phyloP scores from a whole-genome alignment of 2,329 filamentous ascomycete genomes.

The Scytalidium lignicola region DNA sequence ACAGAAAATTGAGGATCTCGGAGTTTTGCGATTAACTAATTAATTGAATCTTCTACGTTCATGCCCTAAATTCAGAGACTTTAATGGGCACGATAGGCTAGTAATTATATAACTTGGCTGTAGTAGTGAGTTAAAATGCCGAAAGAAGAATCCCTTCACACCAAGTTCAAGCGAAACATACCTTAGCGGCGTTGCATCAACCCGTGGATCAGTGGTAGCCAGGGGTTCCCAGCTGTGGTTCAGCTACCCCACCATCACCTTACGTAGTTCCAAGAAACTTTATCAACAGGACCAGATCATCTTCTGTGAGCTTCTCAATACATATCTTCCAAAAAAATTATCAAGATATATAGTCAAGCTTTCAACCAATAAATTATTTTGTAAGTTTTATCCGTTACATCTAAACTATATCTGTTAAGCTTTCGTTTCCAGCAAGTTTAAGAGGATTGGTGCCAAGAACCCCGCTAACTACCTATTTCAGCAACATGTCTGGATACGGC shows the following conservation, averaged over 20 bases:
- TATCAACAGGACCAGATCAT: not conserved
- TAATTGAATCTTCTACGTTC: too few species aligned
- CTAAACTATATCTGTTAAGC: not conserved
- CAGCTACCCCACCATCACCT: not conserved
- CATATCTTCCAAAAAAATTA: not conserved
- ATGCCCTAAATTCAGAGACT: too few species aligned
- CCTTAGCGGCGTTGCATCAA: not conserved
- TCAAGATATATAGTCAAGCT: not conserved
- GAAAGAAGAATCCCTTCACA: too few species aligned
- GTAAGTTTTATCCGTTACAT: not conserved
- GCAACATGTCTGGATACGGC: conserved; percentile 10
- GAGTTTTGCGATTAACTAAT: too few species aligned
- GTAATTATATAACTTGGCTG: too few species aligned
- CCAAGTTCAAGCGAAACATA: too few species aligned
- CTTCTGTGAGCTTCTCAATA: not conserved
- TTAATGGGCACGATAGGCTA: too few species aligned
- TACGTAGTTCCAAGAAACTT: not conserved
- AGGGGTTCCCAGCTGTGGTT: not conserved
- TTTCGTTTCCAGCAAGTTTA: not conserved
- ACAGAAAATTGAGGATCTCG: too few species aligned
- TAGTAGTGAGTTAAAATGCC: too few species aligned
- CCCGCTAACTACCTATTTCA: not conserved
- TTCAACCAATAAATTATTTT: not conserved
- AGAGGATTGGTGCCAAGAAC: not conserved
- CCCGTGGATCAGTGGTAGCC: not conserved